phyloP scores from a whole-genome alignment of 768 basidiomycete species.

The Podaxis sp. region DNA sequence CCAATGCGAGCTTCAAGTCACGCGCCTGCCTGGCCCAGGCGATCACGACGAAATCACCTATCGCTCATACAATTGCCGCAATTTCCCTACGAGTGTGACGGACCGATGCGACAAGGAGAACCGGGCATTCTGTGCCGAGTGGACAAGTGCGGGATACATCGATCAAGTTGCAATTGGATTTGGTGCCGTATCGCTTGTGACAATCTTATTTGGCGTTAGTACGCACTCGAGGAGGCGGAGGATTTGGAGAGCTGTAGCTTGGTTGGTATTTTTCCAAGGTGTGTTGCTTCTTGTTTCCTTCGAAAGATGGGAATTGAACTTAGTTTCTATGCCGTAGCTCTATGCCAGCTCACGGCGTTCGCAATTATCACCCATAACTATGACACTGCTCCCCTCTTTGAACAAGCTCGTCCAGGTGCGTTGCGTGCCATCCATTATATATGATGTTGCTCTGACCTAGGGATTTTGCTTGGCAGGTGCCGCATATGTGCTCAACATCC shows the following conservation, averaged over 20 bases:
- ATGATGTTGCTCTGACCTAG: background rate
- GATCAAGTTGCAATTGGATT: slow-evolving; percentile 67
- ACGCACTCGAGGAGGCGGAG: slow-evolving; percentile 73
- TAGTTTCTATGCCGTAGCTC: slow-evolving; percentile 35
- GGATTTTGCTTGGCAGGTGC: slow-evolving; percentile 38
- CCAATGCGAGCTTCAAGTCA: slow-evolving; percentile 53
- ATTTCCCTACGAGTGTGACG: slow-evolving; percentile 57
- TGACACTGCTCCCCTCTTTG: slow-evolving; percentile 48
- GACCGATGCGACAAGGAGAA: slow-evolving; percentile 55
- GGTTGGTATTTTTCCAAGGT: slow-evolving; percentile 65
- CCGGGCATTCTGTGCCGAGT: slow-evolving; percentile 58
- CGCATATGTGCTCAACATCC: slow-evolving; percentile 56
- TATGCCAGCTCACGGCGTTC: slow-evolving; percentile 62
- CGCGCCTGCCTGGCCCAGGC: slow-evolving; percentile 45
- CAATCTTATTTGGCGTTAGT: slow-evolving; percentile 67
- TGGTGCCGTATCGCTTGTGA: slow-evolving; percentile 52
- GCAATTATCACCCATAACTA: slow-evolving; percentile 64
- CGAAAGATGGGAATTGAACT: background rate
- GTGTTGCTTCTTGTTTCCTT: slow-evolving; percentile 15
- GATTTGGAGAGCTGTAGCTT: slow-evolving; percentile 75
- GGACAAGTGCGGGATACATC: slow-evolving; percentile 71
- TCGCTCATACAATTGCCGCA: slow-evolving; percentile 59
- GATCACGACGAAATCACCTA: slow-evolving; percentile 48
- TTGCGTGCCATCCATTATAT: background rate
- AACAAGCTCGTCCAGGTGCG: slow-evolving; percentile 61